These are phyloP conservation scores for Mytilinidion resinicola DNA, from an alignment of 495 filamentous ascomycete species.

Conservation along the genomic window DNA sequence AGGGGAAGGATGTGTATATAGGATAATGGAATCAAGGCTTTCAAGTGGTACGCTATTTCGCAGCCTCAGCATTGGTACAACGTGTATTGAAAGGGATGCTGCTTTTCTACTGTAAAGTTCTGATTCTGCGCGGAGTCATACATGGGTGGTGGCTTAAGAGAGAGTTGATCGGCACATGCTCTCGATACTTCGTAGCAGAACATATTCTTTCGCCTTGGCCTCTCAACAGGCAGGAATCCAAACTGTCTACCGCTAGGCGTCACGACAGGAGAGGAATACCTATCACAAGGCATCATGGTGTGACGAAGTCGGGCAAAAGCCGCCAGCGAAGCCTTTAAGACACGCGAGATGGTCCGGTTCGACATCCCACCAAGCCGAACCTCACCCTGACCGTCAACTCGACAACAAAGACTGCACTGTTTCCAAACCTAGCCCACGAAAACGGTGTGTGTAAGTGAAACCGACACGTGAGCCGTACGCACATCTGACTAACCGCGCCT, in stretches of 20 bases:
- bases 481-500: not conserved
- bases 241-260: too few species aligned
- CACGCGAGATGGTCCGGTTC: not conserved
- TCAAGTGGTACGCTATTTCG: not conserved
- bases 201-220: too few species aligned
- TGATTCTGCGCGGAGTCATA: too few species aligned
- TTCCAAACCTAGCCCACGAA: not conserved
- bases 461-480: not conserved
- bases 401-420: conserved; percentile 9
- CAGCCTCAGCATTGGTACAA: too few species aligned
- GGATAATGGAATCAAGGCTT: not conserved
- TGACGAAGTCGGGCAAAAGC: not conserved
- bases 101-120: too few species aligned
- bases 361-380: conserved; percentile 5
- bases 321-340: not conserved
- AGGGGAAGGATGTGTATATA: not conserved
- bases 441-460: not conserved
- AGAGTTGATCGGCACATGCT: too few species aligned
- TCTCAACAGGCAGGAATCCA: too few species aligned
- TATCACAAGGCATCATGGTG: not conserved
- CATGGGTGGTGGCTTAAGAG: too few species aligned
- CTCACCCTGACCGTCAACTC: not conserved
- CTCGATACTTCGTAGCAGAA: too few species aligned
- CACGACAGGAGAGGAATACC: too few species aligned
- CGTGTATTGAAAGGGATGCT: too few species aligned